Evolutionary conservation across 305 asterid genomes (phyloP).

Genomic region (Solanum hybrid): DNA sequence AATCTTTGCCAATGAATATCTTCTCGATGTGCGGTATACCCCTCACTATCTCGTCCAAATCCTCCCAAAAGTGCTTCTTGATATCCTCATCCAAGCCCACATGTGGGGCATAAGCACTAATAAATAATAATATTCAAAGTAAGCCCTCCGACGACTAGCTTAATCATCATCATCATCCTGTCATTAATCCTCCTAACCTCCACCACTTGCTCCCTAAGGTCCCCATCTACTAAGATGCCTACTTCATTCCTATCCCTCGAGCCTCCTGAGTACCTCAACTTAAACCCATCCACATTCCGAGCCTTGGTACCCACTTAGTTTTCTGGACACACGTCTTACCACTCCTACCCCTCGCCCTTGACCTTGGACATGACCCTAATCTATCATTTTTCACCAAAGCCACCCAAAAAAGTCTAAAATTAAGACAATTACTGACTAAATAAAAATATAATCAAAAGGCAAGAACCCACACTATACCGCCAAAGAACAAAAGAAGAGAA

Average conservation of each 20-base stretch:
- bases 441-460: not conserved
- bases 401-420: too few species aligned
- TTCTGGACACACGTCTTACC: not conserved
- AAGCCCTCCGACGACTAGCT: not conserved
- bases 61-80: not conserved
- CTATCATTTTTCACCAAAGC: too few species aligned
- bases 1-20: not conserved
- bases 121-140: not conserved
- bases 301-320: not conserved
- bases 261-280: not conserved
- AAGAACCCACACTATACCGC: not conserved
- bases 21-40: not conserved
- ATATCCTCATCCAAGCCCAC: not conserved
- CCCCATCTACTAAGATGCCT: not conserved
- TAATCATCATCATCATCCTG: not conserved
- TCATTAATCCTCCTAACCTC: not conserved
- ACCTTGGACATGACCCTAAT: too few species aligned
- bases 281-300: not conserved
- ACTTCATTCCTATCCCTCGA: not conserved
- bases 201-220: not conserved
- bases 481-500: not conserved
- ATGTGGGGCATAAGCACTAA: not conserved
- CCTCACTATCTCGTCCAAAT: not conserved
- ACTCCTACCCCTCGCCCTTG: not conserved
- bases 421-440: too few species aligned